phyloP scores from a whole-genome alignment of 768 basidiomycete species.

The Lepiota venenata region DNA sequence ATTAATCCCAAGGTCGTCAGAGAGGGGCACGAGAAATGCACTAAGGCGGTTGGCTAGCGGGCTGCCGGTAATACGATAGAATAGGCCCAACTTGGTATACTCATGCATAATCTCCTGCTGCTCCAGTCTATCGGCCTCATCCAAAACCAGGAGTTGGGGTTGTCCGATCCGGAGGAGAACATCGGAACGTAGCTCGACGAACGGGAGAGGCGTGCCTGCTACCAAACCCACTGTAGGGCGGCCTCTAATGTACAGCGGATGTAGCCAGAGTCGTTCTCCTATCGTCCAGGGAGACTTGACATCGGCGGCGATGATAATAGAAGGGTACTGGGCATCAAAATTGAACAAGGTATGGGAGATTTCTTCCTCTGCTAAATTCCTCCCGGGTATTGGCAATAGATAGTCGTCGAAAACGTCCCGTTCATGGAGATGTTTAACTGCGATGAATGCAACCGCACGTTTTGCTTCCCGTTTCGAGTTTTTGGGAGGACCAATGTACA shows the following conservation, averaged over 20 bases:
- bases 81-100: constrained; percentile 60
- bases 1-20: constrained; percentile 47
- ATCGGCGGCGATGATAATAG: constrained; percentile 52
- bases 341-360: constrained; percentile 44
- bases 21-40: constrained; percentile 67
- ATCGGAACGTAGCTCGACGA: constrained; percentile 37
- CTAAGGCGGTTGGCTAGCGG: constrained; percentile 49
- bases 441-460: constrained; percentile 78
- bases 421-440: constrained; percentile 63
- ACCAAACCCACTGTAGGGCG: constrained; percentile 56
- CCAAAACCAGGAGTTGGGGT: constrained; percentile 31
- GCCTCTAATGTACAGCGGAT: constrained; percentile 53
- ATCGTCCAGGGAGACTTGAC: constrained; percentile 70
- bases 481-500: constrained; percentile 55
- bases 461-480: constrained; percentile 79
- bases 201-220: constrained; percentile 56
- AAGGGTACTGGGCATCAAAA: constrained; percentile 37
- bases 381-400: constrained; percentile 65
- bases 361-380: constrained; percentile 43
- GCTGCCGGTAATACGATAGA: constrained; percentile 59
- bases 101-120: constrained; percentile 55
- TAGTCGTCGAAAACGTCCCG: constrained; percentile 83
- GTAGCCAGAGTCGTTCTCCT: constrained; percentile 56
- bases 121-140: constrained; percentile 41
- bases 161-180: constrained; percentile 31